Conservation (phyloP, 495 filamentous ascomycete species). For the Neurospora sp. region DNA sequence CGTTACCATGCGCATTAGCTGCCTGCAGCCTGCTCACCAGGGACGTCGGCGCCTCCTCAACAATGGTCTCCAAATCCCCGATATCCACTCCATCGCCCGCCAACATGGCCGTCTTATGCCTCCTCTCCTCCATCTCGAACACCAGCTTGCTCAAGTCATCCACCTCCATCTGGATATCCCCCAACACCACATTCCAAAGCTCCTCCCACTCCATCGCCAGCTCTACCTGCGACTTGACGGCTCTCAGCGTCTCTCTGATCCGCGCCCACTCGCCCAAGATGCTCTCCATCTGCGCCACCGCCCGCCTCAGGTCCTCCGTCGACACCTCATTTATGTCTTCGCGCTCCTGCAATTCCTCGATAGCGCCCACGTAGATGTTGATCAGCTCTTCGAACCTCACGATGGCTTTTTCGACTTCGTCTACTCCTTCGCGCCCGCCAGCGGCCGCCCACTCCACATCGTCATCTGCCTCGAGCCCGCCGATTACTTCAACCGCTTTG, state of each 20-base stretch:
- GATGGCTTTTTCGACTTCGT: conserved; percentile 81
- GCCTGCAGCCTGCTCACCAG: conserved; percentile 26
- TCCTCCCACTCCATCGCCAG: conserved; percentile 99
- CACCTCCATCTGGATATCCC: conserved; percentile 86
- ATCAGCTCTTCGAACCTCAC: conserved; percentile 75
- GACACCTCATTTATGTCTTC: conserved; percentile 62
- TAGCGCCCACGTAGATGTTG: conserved; percentile 78
- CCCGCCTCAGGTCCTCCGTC: conserved; percentile 52
- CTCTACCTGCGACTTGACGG: conserved; percentile 82
- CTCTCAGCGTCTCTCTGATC: conserved; percentile 62
- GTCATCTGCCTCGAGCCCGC: conserved; percentile 80
- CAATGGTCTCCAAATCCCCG: conserved; percentile 83
- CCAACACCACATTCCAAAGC: conserved; percentile 84
- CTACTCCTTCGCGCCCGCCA: conserved; percentile 78
- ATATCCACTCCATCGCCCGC: conserved; percentile 62
- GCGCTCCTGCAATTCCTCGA: conserved; percentile 78
- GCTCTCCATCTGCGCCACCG: conserved; percentile 77
- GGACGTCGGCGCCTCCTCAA: conserved; percentile 69
- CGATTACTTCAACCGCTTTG: conserved; percentile 78
- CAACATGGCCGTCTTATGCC: conserved; percentile 59
- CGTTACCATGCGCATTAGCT: conserved; percentile 22
- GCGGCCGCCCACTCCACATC: conserved; percentile 97
- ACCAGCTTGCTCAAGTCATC: conserved; percentile 71
- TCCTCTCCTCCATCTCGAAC: conserved; percentile 93
- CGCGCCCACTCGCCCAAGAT: conserved; percentile 78